These are phyloP conservation scores for Xylaria grammica DNA, from an alignment of 495 filamentous ascomycete species.

Conservation along the genomic window DNA sequence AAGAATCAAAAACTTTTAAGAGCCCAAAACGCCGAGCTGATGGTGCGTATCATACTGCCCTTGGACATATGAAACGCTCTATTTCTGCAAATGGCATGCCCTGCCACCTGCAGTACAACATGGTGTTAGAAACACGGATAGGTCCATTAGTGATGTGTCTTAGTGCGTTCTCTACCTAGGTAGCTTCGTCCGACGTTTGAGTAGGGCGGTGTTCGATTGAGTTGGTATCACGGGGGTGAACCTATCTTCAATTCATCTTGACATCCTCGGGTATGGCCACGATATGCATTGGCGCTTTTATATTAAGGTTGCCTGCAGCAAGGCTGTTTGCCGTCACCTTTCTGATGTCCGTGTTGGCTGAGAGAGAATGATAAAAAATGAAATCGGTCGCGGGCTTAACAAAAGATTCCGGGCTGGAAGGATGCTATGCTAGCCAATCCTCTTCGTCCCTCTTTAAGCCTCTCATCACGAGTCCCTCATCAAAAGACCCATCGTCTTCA, in stretches of 20 bases:
- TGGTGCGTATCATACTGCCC: constrained; percentile 1
- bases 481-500: constrained; percentile 45
- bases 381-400: neutral
- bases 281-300: neutral
- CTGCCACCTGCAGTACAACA: neutral
- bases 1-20: constrained; percentile 11
- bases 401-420: neutral
- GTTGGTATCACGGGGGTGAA: neutral
- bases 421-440: constrained; percentile 52
- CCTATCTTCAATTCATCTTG: neutral
- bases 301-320: neutral
- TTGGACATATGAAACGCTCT: constrained; percentile 1
- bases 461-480: constrained; percentile 55
- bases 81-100: constrained; percentile 14
- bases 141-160: neutral
- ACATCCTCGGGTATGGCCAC: neutral
- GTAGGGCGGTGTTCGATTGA: neutral
- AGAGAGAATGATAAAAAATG: neutral
- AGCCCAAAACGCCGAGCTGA: constrained; percentile 20
- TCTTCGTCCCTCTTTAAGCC: constrained; percentile 56
- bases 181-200: neutral
- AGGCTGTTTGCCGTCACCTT: neutral
- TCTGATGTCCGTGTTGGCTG: neutral
- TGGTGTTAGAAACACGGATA: neutral
- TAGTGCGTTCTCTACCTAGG: neutral